A percentile compares a stretch with the other conserved stretches of the same genome.
phyloP scores from a whole-genome alignment of 768 basidiomycete species.

The Lentinus tigrinus region DNA sequence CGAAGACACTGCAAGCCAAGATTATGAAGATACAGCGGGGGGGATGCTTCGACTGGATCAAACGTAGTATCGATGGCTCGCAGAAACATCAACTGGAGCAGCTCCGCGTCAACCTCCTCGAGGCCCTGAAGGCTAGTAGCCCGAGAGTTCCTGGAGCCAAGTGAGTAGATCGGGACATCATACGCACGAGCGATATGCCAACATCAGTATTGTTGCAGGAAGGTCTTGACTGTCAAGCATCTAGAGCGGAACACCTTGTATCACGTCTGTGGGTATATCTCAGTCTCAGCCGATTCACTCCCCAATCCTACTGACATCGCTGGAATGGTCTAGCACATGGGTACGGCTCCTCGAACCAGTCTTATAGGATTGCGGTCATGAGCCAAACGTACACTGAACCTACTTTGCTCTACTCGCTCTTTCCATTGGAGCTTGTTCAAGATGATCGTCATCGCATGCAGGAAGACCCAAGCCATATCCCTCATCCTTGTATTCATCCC shows the following conservation, averaged over 20 bases:
- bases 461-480: constrained; percentile 33
- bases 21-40: constrained; percentile 10
- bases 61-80: constrained; percentile 1
- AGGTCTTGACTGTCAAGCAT: background rate
- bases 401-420: constrained; percentile 31
- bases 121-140: background rate
- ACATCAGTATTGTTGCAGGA: background rate
- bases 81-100: background rate
- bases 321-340: background rate
- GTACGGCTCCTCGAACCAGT: background rate
- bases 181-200: too few species aligned
- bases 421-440: constrained; percentile 32
- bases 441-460: constrained; percentile 38
- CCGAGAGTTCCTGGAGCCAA: background rate
- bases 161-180: background rate
- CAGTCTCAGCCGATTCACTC: too few species aligned
- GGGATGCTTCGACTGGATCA: constrained; percentile 2
- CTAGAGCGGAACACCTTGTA: too few species aligned
- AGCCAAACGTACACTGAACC: background rate
- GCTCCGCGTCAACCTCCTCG: background rate
- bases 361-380: background rate
- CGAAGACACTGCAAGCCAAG: background rate
- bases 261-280: too few species aligned
- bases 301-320: too few species aligned
- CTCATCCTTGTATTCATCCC: constrained; percentile 28